Evolutionary conservation across 2,329 filamentous ascomycete species (phyloP).

Genomic region (Ilyonectria mors-panacis): DNA sequence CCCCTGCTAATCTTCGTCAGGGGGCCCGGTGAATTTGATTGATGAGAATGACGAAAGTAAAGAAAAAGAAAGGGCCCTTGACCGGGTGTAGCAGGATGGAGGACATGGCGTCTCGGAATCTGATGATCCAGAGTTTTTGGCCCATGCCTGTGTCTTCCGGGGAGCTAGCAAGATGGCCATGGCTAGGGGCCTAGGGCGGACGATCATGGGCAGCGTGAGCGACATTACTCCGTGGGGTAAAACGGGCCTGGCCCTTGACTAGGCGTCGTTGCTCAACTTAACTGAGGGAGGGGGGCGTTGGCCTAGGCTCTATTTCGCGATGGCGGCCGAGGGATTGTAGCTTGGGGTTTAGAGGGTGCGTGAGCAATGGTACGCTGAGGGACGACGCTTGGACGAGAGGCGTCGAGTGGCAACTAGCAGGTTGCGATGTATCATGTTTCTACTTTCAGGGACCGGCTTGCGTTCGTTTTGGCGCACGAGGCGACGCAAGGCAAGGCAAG

Average conservation of each 20-base stretch:
- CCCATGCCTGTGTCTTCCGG: conserved; percentile 7
- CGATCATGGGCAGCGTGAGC: conserved; percentile 25
- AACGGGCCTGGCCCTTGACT: conserved; percentile 11
- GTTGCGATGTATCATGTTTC: conserved; percentile 22
- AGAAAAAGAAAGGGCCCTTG: not conserved
- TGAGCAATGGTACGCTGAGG: not conserved
- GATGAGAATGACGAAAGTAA: conserved; percentile 12
- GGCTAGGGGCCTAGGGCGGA: conserved; percentile 14
- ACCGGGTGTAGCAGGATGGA: conserved; percentile 8
- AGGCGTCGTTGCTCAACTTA: conserved; percentile 2
- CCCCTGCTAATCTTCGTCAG: conserved; percentile 6
- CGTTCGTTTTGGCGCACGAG: conserved; percentile 1
- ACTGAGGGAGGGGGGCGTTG: not conserved
- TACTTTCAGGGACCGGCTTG: not conserved
- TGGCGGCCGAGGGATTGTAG: not conserved
- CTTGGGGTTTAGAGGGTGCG: not conserved
- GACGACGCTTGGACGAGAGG: not conserved
- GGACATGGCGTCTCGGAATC: conserved; percentile 15
- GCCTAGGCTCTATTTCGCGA: not conserved
- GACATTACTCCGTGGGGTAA: conserved; percentile 30
- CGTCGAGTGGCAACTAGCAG: conserved; percentile 1
- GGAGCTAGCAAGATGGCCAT: conserved; percentile 10
- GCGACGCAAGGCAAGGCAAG: conserved; percentile 12
- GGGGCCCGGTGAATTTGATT: not conserved
- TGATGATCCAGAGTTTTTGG: not conserved